Percentiles rank a stretch among this genome's conserved stretches.
Conservation (phyloP, 148 eudicot genomes). For the Beta vulgaris region DNA sequence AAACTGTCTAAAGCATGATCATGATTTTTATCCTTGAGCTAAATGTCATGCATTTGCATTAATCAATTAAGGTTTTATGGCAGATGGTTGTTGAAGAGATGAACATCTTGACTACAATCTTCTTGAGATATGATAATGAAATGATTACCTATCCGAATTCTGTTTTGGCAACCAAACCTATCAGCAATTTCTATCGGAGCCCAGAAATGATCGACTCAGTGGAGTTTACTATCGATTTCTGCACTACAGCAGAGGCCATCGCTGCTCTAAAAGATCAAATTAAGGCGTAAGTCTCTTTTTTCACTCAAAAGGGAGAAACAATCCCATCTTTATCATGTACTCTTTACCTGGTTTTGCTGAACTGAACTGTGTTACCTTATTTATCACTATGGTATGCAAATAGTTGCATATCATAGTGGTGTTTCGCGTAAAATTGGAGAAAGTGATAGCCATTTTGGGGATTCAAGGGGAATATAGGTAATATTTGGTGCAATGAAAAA, state of each 20-base stretch:
- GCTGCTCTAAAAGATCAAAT: constrained; percentile 57
- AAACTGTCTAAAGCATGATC: not conserved
- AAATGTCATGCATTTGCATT: not conserved
- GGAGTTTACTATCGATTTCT: constrained; percentile 60
- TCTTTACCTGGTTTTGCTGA: no score
- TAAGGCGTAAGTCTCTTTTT: constrained; percentile 37
- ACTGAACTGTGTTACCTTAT: no score
- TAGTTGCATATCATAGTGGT: no score
- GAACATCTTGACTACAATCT: constrained; percentile 84
- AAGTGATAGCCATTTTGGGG: no score
- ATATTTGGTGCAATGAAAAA: no score
- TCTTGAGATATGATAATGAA: constrained; percentile 68
- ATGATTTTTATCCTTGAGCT: not conserved
- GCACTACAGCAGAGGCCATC: constrained; percentile 62
- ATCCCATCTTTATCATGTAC: no score
- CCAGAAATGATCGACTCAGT: constrained; percentile 78
- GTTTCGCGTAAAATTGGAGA: no score
- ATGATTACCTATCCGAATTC: constrained; percentile 73
- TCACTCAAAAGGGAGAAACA: not conserved
- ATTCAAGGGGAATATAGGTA: no score
- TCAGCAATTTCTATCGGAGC: constrained; percentile 78
- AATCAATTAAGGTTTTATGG: not conserved
- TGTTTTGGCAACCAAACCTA: constrained; percentile 63
- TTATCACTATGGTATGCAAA: no score
- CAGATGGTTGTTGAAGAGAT: constrained; percentile 92